Evolutionary conservation across 2,329 filamentous ascomycete genomes (phyloP).

Genomic region (Nothomitra cinnamomea): DNA sequence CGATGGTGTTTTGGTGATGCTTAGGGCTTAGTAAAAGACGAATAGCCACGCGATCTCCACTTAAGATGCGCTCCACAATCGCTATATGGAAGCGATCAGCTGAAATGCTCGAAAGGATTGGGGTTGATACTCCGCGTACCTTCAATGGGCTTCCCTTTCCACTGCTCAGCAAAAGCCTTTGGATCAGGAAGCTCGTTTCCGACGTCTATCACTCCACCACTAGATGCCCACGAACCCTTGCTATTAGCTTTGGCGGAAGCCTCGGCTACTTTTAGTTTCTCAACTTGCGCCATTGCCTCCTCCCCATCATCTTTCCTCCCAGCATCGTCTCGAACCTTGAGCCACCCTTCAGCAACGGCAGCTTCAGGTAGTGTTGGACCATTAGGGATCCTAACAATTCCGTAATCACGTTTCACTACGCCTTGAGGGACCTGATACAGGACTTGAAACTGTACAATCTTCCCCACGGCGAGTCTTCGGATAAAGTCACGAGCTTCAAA

Average conservation of each 20-base stretch:
- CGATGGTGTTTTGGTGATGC: constrained; percentile 77
- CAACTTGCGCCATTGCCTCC: constrained; percentile 50
- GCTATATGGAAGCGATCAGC: constrained; percentile 12
- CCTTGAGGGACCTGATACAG: constrained; percentile 61
- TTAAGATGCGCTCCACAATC: constrained; percentile 78
- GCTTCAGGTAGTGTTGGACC: constrained; percentile 66
- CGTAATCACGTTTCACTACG: constrained; percentile 65
- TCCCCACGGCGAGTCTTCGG: constrained; percentile 68
- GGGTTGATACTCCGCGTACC: constrained; percentile 23
- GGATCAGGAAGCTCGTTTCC: constrained; percentile 67
- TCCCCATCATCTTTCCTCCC: constrained; percentile 80
- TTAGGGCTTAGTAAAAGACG: constrained; percentile 65
- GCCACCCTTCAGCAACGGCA: constrained; percentile 74
- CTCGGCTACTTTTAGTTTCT: constrained; percentile 63
- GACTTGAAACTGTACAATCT: constrained; percentile 68
- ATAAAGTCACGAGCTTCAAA: constrained; percentile 93
- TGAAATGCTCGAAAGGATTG: not conserved
- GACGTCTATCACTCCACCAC: constrained; percentile 51
- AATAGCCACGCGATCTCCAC: constrained; percentile 76
- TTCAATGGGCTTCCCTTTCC: constrained; percentile 73
- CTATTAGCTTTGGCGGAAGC: constrained; percentile 57
- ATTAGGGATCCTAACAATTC: constrained; percentile 57
- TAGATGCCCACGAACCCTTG: constrained; percentile 65
- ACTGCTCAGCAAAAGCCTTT: constrained; percentile 57
- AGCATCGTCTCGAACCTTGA: constrained; percentile 86